Base-by-base conservation (phyloP, 768 basidiomycete genomes). In the Trametes cubensis region DNA sequence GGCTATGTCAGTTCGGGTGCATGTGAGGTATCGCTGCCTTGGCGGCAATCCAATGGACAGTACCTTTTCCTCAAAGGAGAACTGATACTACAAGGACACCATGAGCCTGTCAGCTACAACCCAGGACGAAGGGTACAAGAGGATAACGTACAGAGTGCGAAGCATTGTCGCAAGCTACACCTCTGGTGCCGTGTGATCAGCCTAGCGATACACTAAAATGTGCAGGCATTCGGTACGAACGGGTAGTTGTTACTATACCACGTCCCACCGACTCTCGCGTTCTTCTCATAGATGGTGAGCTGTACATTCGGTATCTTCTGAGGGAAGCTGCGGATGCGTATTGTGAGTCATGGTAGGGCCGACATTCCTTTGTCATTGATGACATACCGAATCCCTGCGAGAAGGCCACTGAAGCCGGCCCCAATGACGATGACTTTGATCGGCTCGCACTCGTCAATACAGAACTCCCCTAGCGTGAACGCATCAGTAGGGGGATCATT, bases 101-200 rank as follows among this genome's bases (percentile, higher is more conserved):
- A 11, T 34, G 2, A 66, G 25, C 21, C n/a, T n/a, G n/a, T n/a
- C n/a, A n/a, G n/a, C n/a, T n/a, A n/a, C n/a, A n/a, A n/a, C n/a
- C n/a, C n/a, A 34, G 2, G 34, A 4, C 11, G 5, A 11, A 47
- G 23, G 13, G 53, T 14, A 23, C 20, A 17, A 58, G 57, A 4
- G 26, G 14, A 30, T 21, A n/a, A 65, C 79, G 62, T 68, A 85
- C 84, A 42, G 76, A 78, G 60, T 84, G 83, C 2, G 85, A 78
- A 11, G 85, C 85, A 23, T 86, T 79, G 66, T 87, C 86, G 65
- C 86, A 87, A 15, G 82, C 79, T 8, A 85, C 69, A 11, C 85
- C 84, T 77, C 84, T 68, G 11, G 20, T n/a, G 3, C 5, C 11
- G 2, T 6, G 6, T 4, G 7, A 11, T 49, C 26, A 49, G 48